A percentile compares a stretch with the other conserved stretches of the same genome.
Conservation (phyloP, 1,284 basidiomycete genomes). For the Apiotrichum gracile region DNA sequence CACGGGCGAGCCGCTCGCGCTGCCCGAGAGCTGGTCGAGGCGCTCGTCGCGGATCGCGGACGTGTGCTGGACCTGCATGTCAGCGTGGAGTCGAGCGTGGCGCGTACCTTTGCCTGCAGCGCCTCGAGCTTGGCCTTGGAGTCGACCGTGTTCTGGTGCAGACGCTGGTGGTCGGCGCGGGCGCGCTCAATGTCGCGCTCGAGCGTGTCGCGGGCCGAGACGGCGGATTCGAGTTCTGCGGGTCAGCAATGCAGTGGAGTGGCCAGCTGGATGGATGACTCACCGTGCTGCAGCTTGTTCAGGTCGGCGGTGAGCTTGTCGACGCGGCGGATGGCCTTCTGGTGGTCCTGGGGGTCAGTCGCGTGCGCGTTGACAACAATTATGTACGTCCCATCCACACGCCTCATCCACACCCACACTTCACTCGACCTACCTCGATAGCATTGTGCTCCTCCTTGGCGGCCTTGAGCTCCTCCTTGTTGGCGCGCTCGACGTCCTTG, state of each 20-base stretch:
- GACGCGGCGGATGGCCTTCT: slow-evolving; percentile 34
- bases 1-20: too few relatives aligned
- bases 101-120: slow-evolving; percentile 21
- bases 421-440: slow-evolving; percentile 23
- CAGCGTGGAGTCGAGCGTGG: not conserved
- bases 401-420: slow-evolving; percentile 6
- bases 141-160: slow-evolving; percentile 19
- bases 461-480: slow-evolving; percentile 36
- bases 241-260: not conserved
- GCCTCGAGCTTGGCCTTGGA: slow-evolving; percentile 28
- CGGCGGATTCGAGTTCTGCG: slow-evolving; percentile 30
- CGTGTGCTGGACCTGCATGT: slow-evolving; percentile 8
- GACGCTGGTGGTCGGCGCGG: slow-evolving; percentile 21
- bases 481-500: slow-evolving; percentile 34
- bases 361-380: not conserved
- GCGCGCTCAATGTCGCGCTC: slow-evolving; percentile 21
- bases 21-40: too few relatives aligned
- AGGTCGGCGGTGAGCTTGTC: slow-evolving; percentile 31
- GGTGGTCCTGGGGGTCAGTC: slow-evolving; percentile 18
- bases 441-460: slow-evolving; percentile 31
- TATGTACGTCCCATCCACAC: not conserved
- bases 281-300: slow-evolving; percentile 30
- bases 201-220: slow-evolving; percentile 21
- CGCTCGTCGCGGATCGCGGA: too few relatives aligned
- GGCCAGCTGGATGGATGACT: slow-evolving; percentile 8